Evolutionary conservation across 768 basidiomycete species (phyloP), one percentile per base, ranked within the genome.

Genomic region (Daedaleopsis nitida): DNA sequence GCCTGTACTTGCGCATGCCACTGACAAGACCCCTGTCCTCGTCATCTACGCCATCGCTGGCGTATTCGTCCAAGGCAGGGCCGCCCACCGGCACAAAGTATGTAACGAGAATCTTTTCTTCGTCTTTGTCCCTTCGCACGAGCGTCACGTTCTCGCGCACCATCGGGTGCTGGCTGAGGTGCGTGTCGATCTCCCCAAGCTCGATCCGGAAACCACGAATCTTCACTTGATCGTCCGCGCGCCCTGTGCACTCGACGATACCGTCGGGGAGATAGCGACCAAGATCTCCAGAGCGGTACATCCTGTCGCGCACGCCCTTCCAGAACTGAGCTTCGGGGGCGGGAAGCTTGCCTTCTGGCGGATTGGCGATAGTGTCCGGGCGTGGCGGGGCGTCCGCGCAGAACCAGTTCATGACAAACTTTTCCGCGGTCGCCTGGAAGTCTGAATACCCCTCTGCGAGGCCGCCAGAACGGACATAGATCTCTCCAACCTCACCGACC

Each of bases 191-290:
- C 74, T 99, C 97, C 16, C 96, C 96, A 8, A 98, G 83, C 73
- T 99, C 97, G 69, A 99, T 98, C 24, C 97, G 83, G 87, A 99
- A 99, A 1, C 97, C 97, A 57, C 97, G 91, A 74, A 99, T 98
- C 78, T 99, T 98, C 77, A 99, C 93, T 72, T 99, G 97, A 71
- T 98, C 96, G 72, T 99, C 97, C 1, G 96, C 96, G 21, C 97
- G 86, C 19, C 97, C 97, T 0, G 92, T 95, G 72, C 97, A 98
- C 74, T 99, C 97, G 12, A 99, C 97, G 35, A 84, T 86, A 5
- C 97, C 97, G 72, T 91, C 84, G 1, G 97, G 92, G 35, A 90
- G 79, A 74, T 99, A 99, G 6, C 97, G 87, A 2, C 97, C 97
- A 5, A 99, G 83, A 75, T 99, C 97, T 21, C 97, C 97, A 32